Conservation (phyloP, 2,329 filamentous ascomycete genomes). For the Sporothrix variecibatus region DNA sequence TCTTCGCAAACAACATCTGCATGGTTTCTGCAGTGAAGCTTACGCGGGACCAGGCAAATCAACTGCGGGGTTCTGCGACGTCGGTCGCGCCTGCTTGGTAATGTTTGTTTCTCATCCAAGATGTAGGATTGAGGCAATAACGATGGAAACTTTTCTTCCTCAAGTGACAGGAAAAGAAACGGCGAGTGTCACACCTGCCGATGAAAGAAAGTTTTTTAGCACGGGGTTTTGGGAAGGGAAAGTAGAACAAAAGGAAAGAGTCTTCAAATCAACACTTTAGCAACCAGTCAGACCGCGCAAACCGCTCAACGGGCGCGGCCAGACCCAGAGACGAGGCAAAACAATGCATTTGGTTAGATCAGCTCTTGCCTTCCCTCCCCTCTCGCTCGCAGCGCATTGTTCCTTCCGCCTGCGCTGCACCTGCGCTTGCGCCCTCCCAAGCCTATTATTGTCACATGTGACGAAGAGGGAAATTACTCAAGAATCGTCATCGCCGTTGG, state of each 20-base stretch:
- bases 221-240: background rate
- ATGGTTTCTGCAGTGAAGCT: background rate
- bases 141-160: background rate
- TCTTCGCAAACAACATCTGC: background rate
- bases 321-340: background rate
- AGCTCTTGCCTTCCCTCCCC: background rate
- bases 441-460: conserved; percentile 27
- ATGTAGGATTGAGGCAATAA: background rate
- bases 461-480: conserved; percentile 19
- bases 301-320: background rate
- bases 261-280: background rate
- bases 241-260: conserved; percentile 11
- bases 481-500: conserved; percentile 23
- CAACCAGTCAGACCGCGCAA: conserved; percentile 10
- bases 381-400: background rate
- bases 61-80: conserved; percentile 10
- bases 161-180: background rate
- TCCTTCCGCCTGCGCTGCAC: background rate
- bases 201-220: background rate
- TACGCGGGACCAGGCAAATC: background rate
- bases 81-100: background rate
- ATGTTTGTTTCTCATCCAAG: background rate
- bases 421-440: conserved; percentile 5
- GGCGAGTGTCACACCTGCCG: background rate
- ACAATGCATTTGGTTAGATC: conserved; percentile 10